phyloP scores from a whole-genome alignment of 306 rosid genomes.

The Vigna angularis region DNA sequence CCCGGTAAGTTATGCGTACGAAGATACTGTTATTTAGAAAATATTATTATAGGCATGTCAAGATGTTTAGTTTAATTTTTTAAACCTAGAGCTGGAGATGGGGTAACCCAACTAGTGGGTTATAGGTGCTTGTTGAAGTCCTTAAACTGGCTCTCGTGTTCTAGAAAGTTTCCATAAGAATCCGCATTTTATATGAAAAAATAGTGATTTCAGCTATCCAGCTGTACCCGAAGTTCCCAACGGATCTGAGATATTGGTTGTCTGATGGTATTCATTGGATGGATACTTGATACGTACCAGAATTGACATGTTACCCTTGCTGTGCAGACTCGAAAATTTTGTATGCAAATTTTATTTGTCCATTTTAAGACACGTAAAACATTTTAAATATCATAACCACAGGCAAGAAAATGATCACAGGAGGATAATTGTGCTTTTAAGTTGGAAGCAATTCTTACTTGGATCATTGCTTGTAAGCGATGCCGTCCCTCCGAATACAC shows the following conservation, averaged over 20 bases:
- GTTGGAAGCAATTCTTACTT: constrained; percentile 65
- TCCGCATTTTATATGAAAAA: constrained; percentile 24
- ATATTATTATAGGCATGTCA: neutral
- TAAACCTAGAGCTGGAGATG: neutral
- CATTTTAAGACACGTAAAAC: constrained; percentile 1
- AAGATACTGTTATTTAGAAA: constrained; percentile 2
- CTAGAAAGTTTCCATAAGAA: neutral
- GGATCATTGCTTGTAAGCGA: constrained; percentile 72
- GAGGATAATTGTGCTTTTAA: neutral
- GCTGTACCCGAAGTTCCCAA: neutral
- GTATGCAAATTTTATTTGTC: neutral
- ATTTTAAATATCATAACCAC: neutral
- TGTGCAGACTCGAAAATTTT: neutral
- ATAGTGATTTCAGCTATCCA: constrained; percentile 9
- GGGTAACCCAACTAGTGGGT: constrained; percentile 7
- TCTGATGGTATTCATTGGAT: neutral
- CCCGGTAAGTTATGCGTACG: neutral
- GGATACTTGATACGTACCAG: neutral
- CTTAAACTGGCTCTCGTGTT: constrained; percentile 10
- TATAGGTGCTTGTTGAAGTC: neutral
- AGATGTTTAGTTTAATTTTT: neutral
- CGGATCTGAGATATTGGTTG: constrained; percentile 3
- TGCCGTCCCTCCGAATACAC: constrained; percentile 87
- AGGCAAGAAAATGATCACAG: neutral
- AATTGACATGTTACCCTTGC: neutral